phyloP scores from a whole-genome alignment of 306 rosid species.

The Betula pendula region DNA sequence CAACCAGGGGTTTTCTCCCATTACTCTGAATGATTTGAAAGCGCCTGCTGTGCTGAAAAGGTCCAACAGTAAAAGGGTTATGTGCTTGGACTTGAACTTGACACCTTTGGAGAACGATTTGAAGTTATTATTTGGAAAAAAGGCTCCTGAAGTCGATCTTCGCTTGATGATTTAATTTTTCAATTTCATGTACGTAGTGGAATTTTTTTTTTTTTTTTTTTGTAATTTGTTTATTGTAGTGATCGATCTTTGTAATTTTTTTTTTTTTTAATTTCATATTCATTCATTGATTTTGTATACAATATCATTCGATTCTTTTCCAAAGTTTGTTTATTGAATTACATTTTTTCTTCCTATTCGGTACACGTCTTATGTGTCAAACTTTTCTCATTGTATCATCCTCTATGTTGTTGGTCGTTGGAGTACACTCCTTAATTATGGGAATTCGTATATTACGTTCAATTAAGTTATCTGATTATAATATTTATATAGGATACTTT shows the following conservation, averaged over 20 bases:
- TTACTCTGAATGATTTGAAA: conserved; percentile 25
- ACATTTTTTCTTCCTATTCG: neutral
- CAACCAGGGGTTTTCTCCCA: conserved; percentile 25
- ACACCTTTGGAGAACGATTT: conserved; percentile 85
- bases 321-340: neutral
- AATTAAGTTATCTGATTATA: neutral
- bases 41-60: conserved; percentile 52
- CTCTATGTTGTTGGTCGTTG: neutral
- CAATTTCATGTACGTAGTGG: too few relatives aligned
- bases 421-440: neutral
- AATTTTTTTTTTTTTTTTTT: too few relatives aligned
- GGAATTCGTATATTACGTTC: neutral
- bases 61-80: conserved; percentile 48
- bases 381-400: neutral
- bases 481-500: too few relatives aligned
- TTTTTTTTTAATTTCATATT: neutral
- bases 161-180: conserved; percentile 25
- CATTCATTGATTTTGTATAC: neutral
- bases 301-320: neutral
- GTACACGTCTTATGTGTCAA: neutral
- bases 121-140: conserved; percentile 58
- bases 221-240: neutral
- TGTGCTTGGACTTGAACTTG: conserved; percentile 70
- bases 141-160: conserved; percentile 48
- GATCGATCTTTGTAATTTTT: too few relatives aligned